Percentiles rank a stretch among this genome's conserved stretches.
Evolutionary conservation across 1,284 basidiomycete species (phyloP).

Genomic region (Phlebopus sp.): DNA sequence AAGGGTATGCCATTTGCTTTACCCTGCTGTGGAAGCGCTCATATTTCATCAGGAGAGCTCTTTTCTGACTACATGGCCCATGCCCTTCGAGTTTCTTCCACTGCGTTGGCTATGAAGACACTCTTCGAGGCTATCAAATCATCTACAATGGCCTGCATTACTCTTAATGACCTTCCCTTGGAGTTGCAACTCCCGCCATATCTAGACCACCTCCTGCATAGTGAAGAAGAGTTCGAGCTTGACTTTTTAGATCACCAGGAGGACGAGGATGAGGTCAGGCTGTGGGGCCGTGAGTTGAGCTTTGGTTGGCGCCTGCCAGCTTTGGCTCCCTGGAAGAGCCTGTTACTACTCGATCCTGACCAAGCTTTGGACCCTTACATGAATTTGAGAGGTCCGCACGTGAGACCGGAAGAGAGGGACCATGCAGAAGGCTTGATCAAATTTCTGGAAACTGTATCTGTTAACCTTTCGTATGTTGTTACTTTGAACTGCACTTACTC

Average conservation of each 20-base stretch:
- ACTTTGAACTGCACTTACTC: conserved; percentile 4
- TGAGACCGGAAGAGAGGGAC: conserved; percentile 60
- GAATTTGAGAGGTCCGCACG: conserved; percentile 56
- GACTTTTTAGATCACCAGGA: conserved; percentile 44
- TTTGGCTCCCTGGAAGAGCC: conserved; percentile 90
- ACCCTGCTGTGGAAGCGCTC: conserved; percentile 7
- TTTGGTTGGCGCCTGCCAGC: conserved; percentile 70
- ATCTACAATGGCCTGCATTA: conserved; percentile 69
- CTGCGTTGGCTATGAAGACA: conserved; percentile 72
- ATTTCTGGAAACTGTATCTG: conserved; percentile 65
- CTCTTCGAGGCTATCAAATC: conserved; percentile 76
- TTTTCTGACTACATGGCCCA: conserved; percentile 54
- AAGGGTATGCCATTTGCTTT: conserved; percentile 46
- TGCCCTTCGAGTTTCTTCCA: conserved; percentile 63
- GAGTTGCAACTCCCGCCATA: conserved; percentile 82
- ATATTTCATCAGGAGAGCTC: conserved; percentile 44
- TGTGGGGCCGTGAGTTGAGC: conserved; percentile 68
- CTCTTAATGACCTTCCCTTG: conserved; percentile 71
- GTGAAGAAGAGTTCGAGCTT: conserved; percentile 45
- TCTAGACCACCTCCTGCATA: conserved; percentile 65
- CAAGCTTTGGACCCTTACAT: conserved; percentile 62
- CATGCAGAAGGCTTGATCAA: conserved; percentile 67
- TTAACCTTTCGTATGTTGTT: conserved; percentile 57
- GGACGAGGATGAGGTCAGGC: conserved; percentile 52
- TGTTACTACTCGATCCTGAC: conserved; percentile 72